Percentiles rank a stretch among this genome's conserved stretches.
phyloP scores from a whole-genome alignment of 2,329 filamentous ascomycete species.

The Talaromyces rugulosus region DNA sequence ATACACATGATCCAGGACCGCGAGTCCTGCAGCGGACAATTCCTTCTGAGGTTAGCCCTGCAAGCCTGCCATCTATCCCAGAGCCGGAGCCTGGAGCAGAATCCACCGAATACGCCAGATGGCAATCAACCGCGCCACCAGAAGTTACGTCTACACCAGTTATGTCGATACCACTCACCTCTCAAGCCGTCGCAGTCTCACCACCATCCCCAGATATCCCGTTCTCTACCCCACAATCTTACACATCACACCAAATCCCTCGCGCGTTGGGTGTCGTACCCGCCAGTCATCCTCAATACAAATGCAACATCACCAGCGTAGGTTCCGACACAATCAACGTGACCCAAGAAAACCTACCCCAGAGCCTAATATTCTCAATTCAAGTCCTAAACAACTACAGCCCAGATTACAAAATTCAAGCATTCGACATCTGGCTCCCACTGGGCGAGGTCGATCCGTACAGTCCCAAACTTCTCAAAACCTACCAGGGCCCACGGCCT shows the following conservation, averaged over 20 bases:
- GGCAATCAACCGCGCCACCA: too few relatives aligned
- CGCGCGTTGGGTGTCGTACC: not conserved
- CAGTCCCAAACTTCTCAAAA: slow-evolving; percentile 1
- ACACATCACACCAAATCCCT: too few relatives aligned
- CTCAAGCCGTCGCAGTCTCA: too few relatives aligned
- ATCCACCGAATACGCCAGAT: not conserved
- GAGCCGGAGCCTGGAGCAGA: too few relatives aligned
- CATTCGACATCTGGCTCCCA: slow-evolving; percentile 8
- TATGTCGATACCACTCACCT: too few relatives aligned
- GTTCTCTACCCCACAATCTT: too few relatives aligned
- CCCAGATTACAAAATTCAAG: slow-evolving; percentile 5
- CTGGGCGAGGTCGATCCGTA: slow-evolving; percentile 1
- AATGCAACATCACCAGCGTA: not conserved
- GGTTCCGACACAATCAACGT: not conserved
- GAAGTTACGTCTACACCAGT: too few relatives aligned
- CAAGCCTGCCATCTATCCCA: too few relatives aligned
- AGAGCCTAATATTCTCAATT: slow-evolving; percentile 17
- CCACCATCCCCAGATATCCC: too few relatives aligned
- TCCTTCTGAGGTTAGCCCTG: slow-evolving; percentile 1
- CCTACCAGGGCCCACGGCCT: slow-evolving; percentile 12
- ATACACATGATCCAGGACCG: too few relatives aligned
- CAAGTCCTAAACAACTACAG: not conserved
- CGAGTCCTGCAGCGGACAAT: too few relatives aligned
- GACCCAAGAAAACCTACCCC: slow-evolving; percentile 2
- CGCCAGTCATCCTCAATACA: not conserved